Evolutionary conservation across 2,329 filamentous ascomycete species (phyloP).

Genomic region (Cladophialophora yegresii): DNA sequence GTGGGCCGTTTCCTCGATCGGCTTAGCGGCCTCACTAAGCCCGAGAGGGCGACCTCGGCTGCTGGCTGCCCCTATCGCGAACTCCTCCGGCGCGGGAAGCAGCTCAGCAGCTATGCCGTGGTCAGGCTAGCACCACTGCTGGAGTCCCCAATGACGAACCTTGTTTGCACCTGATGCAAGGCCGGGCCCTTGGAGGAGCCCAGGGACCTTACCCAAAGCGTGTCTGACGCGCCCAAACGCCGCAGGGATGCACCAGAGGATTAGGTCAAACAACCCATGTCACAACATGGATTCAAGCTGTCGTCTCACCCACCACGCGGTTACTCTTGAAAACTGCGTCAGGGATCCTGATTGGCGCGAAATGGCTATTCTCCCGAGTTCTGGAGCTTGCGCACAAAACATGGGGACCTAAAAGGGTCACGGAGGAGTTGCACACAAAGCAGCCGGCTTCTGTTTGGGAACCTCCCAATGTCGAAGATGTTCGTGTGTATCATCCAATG

Average conservation of each 20-base stretch:
- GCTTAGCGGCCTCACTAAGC: conserved; percentile 8
- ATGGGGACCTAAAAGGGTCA: background rate
- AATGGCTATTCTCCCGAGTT: conserved; percentile 12
- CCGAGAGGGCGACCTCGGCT: conserved; percentile 3
- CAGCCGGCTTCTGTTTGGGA: conserved; percentile 1
- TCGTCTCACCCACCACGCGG: conserved; percentile 31
- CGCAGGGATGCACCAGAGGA: conserved; percentile 15
- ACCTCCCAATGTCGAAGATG: background rate
- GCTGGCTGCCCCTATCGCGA: background rate
- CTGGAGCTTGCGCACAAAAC: background rate
- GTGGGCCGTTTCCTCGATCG: conserved; percentile 8
- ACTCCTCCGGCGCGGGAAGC: background rate
- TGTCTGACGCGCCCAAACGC: conserved; percentile 30
- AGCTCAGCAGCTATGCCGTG: background rate
- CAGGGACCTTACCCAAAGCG: background rate
- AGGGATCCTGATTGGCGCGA: conserved; percentile 2
- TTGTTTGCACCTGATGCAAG: conserved; percentile 16
- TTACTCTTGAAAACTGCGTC: conserved; percentile 17
- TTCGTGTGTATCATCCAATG: background rate
- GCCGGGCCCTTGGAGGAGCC: conserved; percentile 2
- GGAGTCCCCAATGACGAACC: conserved; percentile 13
- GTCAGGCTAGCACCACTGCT: background rate
- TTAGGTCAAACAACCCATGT: conserved; percentile 33
- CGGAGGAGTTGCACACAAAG: conserved; percentile 10
- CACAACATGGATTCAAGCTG: conserved; percentile 33